Evolutionary conservation across 2,329 filamentous ascomycete species (phyloP), one percentile per base, ranked within the genome.

Genomic region (Venturiaceae sp.): DNA sequence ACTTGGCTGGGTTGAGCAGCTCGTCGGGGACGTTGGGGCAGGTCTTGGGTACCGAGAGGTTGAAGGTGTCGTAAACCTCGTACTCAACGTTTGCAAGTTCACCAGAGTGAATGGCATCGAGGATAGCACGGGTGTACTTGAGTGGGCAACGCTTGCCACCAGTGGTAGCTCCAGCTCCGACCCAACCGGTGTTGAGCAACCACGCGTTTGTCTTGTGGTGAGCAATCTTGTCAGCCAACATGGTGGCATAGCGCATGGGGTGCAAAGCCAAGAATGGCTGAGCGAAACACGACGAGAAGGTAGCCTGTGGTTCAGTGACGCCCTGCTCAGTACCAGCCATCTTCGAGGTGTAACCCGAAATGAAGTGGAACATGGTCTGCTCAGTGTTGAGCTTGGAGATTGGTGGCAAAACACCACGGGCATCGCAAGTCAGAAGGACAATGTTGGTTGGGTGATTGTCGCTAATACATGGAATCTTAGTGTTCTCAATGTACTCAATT

Each of bases 281-380:
- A 59, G 94, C 94, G 77, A 99, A 99, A 85, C 94, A 99, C 57
- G 92, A 95, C 28, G 92, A 97, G 85, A 99, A 99, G 69, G 94
- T 99, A 26, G 94, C 94, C 78, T 97, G 90, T 64, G 94, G 94
- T 79, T 99, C 94, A 9, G 89, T 95, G 64, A 99, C 85, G 70
- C 94, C 94, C 65, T 96, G 90, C 79, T 99, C 94, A 34, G 94
- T 99, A 70, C 94, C 94, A 64, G 94, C 94, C 94, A 99, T 99
- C 86, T 99, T 99, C 72, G 92, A 97, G 64, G 94, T 99, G 83
- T 99, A 99, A 67, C 94, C 94, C 19, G 90, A 95, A 77, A 99
- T 99, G 85, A 99, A 99, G 83, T 99, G 94, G 87, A 97, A 99
- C 92, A 99, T 97, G 75, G 91, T 96, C 80, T 97, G 94, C 69